Percentiles rank a stretch among this genome's conserved stretches.
Conservation (phyloP, 495 filamentous ascomycete genomes). For the Aspergillus sparsus region DNA sequence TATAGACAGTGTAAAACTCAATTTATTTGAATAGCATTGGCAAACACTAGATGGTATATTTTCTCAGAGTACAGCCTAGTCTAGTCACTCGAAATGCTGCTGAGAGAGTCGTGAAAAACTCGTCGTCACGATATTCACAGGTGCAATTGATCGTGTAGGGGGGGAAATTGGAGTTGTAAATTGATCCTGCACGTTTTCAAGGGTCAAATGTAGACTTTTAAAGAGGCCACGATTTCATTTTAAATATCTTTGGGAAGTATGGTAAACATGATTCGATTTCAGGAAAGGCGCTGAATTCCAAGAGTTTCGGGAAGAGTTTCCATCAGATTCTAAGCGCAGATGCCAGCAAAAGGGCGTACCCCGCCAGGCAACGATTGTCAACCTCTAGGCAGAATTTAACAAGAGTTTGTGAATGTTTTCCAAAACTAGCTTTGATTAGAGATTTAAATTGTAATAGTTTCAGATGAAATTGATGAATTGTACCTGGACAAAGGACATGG, state of each 20-base stretch:
- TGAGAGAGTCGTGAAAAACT: background rate
- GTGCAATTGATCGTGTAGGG: conserved; percentile 1
- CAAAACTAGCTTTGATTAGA: too few species aligned
- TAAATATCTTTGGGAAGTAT: background rate
- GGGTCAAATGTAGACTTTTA: background rate
- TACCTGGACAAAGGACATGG: too few species aligned
- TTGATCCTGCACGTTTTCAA: background rate
- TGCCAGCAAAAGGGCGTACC: conserved; percentile 21
- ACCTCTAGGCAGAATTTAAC: background rate
- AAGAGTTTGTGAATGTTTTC: too few species aligned
- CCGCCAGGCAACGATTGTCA: conserved; percentile 12
- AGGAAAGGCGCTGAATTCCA: conserved; percentile 3
- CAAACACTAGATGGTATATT: background rate
- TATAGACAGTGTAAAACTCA: background rate
- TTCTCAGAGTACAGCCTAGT: background rate
- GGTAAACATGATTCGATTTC: conserved; percentile 6
- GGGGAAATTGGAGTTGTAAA: background rate
- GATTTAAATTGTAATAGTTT: too few species aligned
- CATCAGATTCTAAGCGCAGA: conserved; percentile 25
- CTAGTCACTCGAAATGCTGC: background rate
- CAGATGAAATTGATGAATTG: too few species aligned
- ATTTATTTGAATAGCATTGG: background rate
- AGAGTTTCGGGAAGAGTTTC: conserved; percentile 12
- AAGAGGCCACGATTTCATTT: background rate
- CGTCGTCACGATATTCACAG: background rate